These are phyloP conservation scores for Serendipita sp. DNA, from an alignment of 768 basidiomycete species.

Conservation along the genomic window DNA sequence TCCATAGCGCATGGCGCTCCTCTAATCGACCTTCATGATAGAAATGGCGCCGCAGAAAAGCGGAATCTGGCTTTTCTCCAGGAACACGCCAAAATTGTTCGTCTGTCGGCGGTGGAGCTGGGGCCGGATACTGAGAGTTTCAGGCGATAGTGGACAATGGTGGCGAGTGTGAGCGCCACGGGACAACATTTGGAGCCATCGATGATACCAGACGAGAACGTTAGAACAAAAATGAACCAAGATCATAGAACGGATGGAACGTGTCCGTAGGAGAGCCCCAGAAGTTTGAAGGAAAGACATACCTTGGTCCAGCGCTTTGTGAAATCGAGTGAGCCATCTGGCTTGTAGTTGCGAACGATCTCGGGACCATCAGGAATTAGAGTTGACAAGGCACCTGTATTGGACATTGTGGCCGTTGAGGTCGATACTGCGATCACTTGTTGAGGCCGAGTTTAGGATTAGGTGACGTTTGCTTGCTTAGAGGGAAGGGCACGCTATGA, in stretches of 20 bases:
- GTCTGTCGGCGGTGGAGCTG: conserved; percentile 22
- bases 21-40: conserved; percentile 29
- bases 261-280: not conserved
- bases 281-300: not conserved
- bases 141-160: not conserved
- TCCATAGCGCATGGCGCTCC: conserved; percentile 30
- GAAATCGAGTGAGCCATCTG: not conserved
- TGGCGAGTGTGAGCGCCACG: not conserved
- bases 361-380: not conserved
- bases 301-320: conserved; percentile 5
- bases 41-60: conserved; percentile 33
- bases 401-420: no score
- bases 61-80: conserved; percentile 27
- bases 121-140: not conserved
- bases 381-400: no score
- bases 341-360: not conserved
- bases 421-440: no score
- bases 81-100: conserved; percentile 33
- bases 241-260: not conserved
- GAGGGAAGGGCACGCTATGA: no score
- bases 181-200: not conserved
- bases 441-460: no score
- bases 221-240: not conserved
- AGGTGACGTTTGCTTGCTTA: no score
- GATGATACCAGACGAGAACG: not conserved